Percentiles rank a stretch among this genome's conserved stretches.
phyloP scores from a whole-genome alignment of 495 filamentous ascomycete species.

The Durotheca rogersii region DNA sequence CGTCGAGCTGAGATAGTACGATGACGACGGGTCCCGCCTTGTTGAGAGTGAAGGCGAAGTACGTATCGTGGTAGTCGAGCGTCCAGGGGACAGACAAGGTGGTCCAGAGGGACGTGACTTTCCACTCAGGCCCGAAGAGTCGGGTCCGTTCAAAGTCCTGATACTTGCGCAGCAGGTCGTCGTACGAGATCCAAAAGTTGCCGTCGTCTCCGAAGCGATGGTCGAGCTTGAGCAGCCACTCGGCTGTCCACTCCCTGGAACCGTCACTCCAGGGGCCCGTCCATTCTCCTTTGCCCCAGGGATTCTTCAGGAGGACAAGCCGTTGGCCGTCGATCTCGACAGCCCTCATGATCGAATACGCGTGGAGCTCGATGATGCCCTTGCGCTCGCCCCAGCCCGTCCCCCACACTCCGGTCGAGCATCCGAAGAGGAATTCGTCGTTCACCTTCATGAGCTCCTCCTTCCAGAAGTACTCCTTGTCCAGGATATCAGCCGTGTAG shows the following conservation, averaged over 20 bases:
- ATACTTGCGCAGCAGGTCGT: conserved; percentile 82
- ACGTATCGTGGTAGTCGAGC: conserved; percentile 79
- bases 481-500: conserved; percentile 77
- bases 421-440: conserved; percentile 84
- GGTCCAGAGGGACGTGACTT: conserved; percentile 80
- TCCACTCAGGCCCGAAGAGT: conserved; percentile 85
- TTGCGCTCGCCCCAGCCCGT: conserved; percentile 61
- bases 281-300: conserved; percentile 88
- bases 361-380: conserved; percentile 79
- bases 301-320: conserved; percentile 78
- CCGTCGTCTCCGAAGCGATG: conserved; percentile 91
- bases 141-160: conserved; percentile 81
- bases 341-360: conserved; percentile 85
- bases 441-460: conserved; percentile 85
- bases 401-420: conserved; percentile 65
- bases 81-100: conserved; percentile 83
- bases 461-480: conserved; percentile 86
- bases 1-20: conserved; percentile 79
- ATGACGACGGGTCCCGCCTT: conserved; percentile 72
- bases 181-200: conserved; percentile 67
- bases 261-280: conserved; percentile 83
- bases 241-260: conserved; percentile 86
- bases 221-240: conserved; percentile 77
- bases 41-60: conserved; percentile 70
- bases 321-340: conserved; percentile 72